These are phyloP conservation scores for Wickerhamiella lipophila DNA, from an alignment of 805 yeast genomes.

Conservation along the genomic window DNA sequence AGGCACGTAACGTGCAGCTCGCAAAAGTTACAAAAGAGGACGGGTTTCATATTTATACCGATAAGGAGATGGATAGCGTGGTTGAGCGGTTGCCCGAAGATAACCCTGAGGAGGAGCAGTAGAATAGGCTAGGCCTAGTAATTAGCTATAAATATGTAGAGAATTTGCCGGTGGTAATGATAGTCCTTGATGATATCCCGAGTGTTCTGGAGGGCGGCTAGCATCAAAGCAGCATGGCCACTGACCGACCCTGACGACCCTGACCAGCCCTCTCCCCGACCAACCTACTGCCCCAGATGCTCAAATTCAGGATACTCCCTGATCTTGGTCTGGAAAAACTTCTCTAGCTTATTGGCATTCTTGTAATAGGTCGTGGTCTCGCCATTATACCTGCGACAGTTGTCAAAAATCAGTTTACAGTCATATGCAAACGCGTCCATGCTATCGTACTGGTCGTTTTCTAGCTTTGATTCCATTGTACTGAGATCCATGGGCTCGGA, in stretches of 20 bases:
- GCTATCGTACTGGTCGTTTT: slow-evolving; percentile 78
- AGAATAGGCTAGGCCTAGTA: not conserved
- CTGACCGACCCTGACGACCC: too few relatives aligned
- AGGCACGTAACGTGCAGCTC: slow-evolving; percentile 87
- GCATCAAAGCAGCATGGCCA: too few relatives aligned
- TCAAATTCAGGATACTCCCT: slow-evolving; percentile 89
- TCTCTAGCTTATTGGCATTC: slow-evolving; percentile 87
- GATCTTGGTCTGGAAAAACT: slow-evolving; percentile 67
- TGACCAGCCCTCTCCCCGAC: too few relatives aligned
- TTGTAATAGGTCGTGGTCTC: slow-evolving; percentile 91
- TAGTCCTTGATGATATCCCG: too few relatives aligned
- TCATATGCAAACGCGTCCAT: slow-evolving; percentile 90
- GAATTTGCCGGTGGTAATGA: too few relatives aligned
- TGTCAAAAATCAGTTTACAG: slow-evolving; percentile 70
- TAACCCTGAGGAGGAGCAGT: slow-evolving; percentile 10
- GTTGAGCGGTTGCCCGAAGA: slow-evolving; percentile 66
- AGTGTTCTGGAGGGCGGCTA: too few relatives aligned
- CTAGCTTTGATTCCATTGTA: slow-evolving; percentile 88
- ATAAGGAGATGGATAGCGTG: slow-evolving; percentile 68
- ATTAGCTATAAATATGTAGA: not conserved
- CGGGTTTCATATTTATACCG: slow-evolving; percentile 77
- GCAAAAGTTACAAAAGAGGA: slow-evolving; percentile 78
- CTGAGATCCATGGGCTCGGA: slow-evolving; percentile 97
- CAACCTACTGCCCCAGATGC: slow-evolving; percentile 37
- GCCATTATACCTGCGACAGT: slow-evolving; percentile 85